These are phyloP conservation scores for Lyophyllum shimeji DNA, from an alignment of 768 basidiomycete genomes.

Conservation along the genomic window DNA sequence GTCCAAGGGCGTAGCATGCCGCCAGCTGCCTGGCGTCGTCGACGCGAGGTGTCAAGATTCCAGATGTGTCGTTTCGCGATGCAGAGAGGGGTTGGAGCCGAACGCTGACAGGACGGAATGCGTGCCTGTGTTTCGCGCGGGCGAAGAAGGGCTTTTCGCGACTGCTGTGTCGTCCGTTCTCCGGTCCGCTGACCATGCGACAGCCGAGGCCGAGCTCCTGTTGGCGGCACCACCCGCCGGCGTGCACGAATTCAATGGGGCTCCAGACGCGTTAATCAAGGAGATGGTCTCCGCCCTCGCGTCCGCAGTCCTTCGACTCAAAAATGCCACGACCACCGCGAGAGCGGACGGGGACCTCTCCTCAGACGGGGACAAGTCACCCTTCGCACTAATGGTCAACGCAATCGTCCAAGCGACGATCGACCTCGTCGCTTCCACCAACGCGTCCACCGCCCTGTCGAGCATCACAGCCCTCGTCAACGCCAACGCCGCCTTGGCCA, in stretches of 20 bases:
- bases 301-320: neutral
- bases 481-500: neutral
- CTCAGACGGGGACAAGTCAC: neutral
- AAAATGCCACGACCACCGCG: neutral
- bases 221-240: too few species aligned
- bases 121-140: conserved; percentile 6
- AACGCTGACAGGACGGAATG: conserved; percentile 10
- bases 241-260: neutral
- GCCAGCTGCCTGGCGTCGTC: conserved; percentile 15
- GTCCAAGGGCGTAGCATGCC: conserved; percentile 24
- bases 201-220: neutral
- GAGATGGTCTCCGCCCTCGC: neutral
- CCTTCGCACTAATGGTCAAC: neutral
- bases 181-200: neutral
- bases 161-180: neutral
- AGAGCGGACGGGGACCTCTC: neutral
- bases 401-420: conserved; percentile 9
- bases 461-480: neutral
- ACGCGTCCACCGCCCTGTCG: conserved; percentile 10
- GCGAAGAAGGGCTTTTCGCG: neutral
- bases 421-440: conserved; percentile 11
- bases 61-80: conserved; percentile 11
- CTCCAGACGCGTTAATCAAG: neutral
- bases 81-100: conserved; percentile 7
- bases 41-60: conserved; percentile 6